phyloP scores from a whole-genome alignment of 176 grass and related monocot species.

The Musa troglodytarum region DNA sequence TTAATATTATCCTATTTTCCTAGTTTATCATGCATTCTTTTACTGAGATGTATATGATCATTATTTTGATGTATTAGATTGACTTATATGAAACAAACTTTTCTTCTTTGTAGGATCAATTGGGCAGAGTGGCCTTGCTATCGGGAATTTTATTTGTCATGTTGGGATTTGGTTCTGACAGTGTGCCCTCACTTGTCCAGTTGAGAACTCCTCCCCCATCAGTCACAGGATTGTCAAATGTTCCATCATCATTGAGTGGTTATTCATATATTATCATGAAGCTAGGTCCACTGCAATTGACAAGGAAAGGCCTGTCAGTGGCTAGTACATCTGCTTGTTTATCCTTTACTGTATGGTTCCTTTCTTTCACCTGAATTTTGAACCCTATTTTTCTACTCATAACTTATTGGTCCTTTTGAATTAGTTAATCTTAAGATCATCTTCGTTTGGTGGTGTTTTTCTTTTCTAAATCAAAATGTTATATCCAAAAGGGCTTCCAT shows the following conservation, averaged over 20 bases:
- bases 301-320: constrained; percentile 85
- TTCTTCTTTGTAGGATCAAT: constrained; percentile 70
- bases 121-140: constrained; percentile 84
- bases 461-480: not conserved
- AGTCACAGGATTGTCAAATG: constrained; percentile 51
- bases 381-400: not conserved
- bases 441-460: too few species aligned
- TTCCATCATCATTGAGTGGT: constrained; percentile 59
- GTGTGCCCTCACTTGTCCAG: constrained; percentile 57
- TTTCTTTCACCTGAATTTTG: constrained; percentile 16
- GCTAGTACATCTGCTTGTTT: constrained; percentile 89
- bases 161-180: constrained; percentile 86
- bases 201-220: constrained; percentile 75
- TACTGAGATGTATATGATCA: too few species aligned
- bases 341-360: constrained; percentile 69
- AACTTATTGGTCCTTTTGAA: too few species aligned
- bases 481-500: not conserved
- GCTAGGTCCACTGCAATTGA: constrained; percentile 78
- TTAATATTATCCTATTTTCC: not conserved
- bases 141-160: constrained; percentile 93
- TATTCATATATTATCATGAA: constrained; percentile 93
- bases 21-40: not conserved
- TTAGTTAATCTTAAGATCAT: too few species aligned
- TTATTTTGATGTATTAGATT: constrained; percentile 9
- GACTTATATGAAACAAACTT: constrained; percentile 20